Evolutionary conservation across 352 stramenopile genomes (phyloP).

Genomic region (Globisporangium recalcitrans): DNA sequence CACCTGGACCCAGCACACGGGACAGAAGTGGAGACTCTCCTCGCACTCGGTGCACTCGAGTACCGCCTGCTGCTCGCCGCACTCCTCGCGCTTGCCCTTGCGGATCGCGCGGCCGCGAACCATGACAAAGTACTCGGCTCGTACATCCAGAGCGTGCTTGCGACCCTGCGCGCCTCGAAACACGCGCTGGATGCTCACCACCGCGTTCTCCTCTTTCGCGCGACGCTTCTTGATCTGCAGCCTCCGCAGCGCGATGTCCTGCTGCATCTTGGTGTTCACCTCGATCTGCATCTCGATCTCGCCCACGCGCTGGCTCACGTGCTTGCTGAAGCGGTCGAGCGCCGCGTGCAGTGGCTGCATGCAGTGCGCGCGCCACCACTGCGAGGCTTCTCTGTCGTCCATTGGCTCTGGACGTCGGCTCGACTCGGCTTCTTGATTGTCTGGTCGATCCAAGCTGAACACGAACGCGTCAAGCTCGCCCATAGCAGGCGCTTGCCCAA

Average conservation of each 20-base stretch:
- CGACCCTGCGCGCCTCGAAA: conserved; percentile 40
- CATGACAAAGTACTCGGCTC: conserved; percentile 63
- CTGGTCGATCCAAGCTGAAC: conserved; percentile 24
- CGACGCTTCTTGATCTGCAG: conserved; percentile 28
- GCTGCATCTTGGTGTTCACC: conserved; percentile 49
- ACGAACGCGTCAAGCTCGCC: conserved; percentile 29
- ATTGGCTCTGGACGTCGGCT: conserved; percentile 6
- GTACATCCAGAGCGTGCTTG: conserved; percentile 32
- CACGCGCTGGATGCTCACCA: conserved; percentile 44
- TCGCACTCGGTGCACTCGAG: conserved; percentile 64
- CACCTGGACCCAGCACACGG: conserved; percentile 68
- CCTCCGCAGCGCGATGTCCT: conserved; percentile 23
- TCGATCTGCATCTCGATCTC: conserved; percentile 50
- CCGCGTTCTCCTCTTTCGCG: conserved; percentile 34
- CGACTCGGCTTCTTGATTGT: not conserved
- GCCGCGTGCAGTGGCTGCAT: conserved; percentile 33
- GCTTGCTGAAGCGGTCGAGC: conserved; percentile 17
- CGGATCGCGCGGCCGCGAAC: conserved; percentile 62
- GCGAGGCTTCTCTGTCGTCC: conserved; percentile 32
- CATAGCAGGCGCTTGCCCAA: not conserved
- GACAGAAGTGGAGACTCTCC: conserved; percentile 66
- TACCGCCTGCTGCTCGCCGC: conserved; percentile 57
- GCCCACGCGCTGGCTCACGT: conserved; percentile 35
- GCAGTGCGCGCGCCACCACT: conserved; percentile 60
- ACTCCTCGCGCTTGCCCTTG: conserved; percentile 68